Conservation (phyloP, 805 yeast species). For the Zygoascus biomembranicola region DNA sequence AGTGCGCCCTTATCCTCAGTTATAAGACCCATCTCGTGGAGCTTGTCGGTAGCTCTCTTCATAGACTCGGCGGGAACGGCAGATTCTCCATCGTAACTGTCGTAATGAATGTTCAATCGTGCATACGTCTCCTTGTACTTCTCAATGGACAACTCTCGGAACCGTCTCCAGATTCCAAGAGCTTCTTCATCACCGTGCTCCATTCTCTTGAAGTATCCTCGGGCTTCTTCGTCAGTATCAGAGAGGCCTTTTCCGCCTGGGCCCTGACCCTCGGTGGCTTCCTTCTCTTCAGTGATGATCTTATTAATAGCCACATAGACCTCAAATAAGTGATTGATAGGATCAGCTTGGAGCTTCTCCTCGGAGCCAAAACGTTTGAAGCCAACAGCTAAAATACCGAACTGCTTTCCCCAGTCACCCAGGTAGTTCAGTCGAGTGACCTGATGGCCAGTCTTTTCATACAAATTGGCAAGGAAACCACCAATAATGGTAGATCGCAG, state of each 20-base stretch:
- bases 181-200: constrained; percentile 88
- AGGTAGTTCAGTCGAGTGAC: constrained; percentile 87
- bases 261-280: constrained; percentile 37
- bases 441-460: constrained; percentile 88
- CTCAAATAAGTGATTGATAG: constrained; percentile 89
- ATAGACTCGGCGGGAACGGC: constrained; percentile 73
- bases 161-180: constrained; percentile 68
- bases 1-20: constrained; percentile 88
- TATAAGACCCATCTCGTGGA: constrained; percentile 61
- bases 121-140: constrained; percentile 83
- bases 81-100: constrained; percentile 91
- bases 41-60: constrained; percentile 52
- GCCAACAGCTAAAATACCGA: constrained; percentile 92
- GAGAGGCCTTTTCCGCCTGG: constrained; percentile 3
- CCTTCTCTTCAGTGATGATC: constrained; percentile 61
- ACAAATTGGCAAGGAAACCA: constrained; percentile 83
- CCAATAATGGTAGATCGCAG: constrained; percentile 96
- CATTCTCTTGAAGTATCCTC: constrained; percentile 81
- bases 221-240: constrained; percentile 70
- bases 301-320: constrained; percentile 84
- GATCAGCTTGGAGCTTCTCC: constrained; percentile 60
- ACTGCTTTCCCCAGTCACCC: constrained; percentile 99
- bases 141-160: constrained; percentile 84
- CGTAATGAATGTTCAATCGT: constrained; percentile 82
- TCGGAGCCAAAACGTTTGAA: constrained; percentile 79